A percentile compares a stretch with the other conserved stretches of the same genome.
Evolutionary conservation across 1,284 basidiomycete species (phyloP).

Genomic region (Earliella scabrosa): DNA sequence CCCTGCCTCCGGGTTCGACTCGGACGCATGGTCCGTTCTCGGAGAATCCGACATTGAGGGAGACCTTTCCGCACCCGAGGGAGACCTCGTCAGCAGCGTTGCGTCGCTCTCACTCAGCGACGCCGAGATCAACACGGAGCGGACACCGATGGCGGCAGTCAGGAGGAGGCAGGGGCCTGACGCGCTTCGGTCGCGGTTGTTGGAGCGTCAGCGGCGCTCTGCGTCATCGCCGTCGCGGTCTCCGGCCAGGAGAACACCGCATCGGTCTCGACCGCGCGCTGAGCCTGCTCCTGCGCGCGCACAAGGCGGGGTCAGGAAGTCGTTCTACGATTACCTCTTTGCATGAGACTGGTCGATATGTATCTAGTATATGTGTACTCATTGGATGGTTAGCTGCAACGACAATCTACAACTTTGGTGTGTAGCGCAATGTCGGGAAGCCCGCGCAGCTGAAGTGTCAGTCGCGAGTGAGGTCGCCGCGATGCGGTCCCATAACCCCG

Average conservation of each 20-base stretch:
- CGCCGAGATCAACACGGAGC: constrained; percentile 16
- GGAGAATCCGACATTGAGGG: constrained; percentile 32
- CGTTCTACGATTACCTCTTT: constrained; percentile 49
- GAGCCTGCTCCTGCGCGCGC: constrained; percentile 15
- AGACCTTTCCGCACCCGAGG: constrained; percentile 28
- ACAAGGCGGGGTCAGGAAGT: constrained; percentile 20
- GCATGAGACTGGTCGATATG: no score
- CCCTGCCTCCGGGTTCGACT: constrained; percentile 12
- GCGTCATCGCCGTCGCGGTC: constrained; percentile 47
- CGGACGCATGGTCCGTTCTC: constrained; percentile 34
- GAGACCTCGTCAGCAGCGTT: constrained; percentile 18
- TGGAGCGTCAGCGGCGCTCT: constrained; percentile 34
- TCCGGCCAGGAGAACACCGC: constrained; percentile 37
- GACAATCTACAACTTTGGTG: no score
- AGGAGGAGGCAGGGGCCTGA: constrained; percentile 30
- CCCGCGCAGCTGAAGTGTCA: no score
- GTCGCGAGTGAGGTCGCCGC: no score
- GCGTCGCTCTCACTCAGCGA: constrained; percentile 25
- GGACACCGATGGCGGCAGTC: constrained; percentile 31
- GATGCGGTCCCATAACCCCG: no score
- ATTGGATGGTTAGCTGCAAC: no score
- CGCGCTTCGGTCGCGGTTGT: constrained; percentile 30
- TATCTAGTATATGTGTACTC: no score
- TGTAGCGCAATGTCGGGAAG: no score
- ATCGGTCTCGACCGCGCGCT: constrained; percentile 22